Conservation (phyloP, 2,329 filamentous ascomycete species). For the Phaeosphaeriaceae sp. region DNA sequence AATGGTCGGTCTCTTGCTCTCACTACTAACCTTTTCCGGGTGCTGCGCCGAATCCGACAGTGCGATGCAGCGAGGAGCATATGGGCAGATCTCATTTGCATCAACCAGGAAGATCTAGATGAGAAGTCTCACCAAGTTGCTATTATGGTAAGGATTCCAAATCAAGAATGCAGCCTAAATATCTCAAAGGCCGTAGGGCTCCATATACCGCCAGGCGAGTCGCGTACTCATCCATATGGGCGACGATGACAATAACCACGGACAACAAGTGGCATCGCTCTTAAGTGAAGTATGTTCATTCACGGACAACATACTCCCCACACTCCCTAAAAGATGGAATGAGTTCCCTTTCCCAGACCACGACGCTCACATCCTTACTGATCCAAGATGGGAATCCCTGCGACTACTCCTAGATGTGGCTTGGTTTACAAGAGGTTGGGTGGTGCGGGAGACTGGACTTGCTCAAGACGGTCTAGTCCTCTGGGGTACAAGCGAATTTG, state of each 20-base stretch:
- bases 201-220: constrained; percentile 15
- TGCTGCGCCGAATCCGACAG: constrained; percentile 9
- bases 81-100: constrained; percentile 23
- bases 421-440: constrained; percentile 18
- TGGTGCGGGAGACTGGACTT: constrained; percentile 16
- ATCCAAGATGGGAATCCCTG: constrained; percentile 11
- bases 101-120: constrained; percentile 19
- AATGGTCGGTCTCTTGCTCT: constrained; percentile 6
- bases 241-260: constrained; percentile 4
- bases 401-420: neutral
- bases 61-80: constrained; percentile 7
- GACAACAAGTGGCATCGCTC: constrained; percentile 5
- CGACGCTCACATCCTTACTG: constrained; percentile 3
- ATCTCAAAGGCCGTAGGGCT: neutral
- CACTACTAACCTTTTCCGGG: constrained; percentile 10
- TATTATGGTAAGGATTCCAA: constrained; percentile 5
- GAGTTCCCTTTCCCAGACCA: neutral
- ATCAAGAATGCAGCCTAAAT: too few relatives aligned
- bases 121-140: constrained; percentile 20
- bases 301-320: constrained; percentile 3
- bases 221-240: constrained; percentile 15
- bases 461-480: constrained; percentile 6
- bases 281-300: constrained; percentile 7
- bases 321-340: constrained; percentile 3
- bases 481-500: constrained; percentile 9